Conservation (phyloP, 306 rosid species). For the Gleditsia sinensis region DNA sequence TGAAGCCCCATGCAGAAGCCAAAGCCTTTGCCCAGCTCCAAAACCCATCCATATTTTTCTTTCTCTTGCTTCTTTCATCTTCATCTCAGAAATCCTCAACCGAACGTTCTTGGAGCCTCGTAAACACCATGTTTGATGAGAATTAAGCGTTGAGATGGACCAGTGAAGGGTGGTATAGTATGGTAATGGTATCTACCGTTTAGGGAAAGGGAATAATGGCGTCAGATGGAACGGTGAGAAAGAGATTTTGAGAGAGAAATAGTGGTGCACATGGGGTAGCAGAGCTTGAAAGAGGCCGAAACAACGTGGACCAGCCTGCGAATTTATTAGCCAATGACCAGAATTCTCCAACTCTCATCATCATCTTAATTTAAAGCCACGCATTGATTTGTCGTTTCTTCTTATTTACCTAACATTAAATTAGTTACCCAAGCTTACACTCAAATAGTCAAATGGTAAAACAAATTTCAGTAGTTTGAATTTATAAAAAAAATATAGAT, state of each 20-base stretch:
- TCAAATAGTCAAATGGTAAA: too few relatives aligned
- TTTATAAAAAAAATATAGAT: too few relatives aligned
- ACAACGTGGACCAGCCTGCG: slow-evolving; percentile 56
- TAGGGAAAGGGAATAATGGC: slow-evolving; percentile 23
- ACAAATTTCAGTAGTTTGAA: too few relatives aligned
- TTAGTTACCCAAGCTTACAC: too few relatives aligned
- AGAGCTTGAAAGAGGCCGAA: slow-evolving; percentile 39
- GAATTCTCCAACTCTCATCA: background rate
- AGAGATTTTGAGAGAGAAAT: slow-evolving; percentile 26
- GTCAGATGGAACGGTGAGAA: slow-evolving; percentile 6
- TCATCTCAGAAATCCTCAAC: background rate
- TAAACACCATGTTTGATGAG: background rate
- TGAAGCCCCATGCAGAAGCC: slow-evolving; percentile 69
- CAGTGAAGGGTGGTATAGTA: too few relatives aligned
- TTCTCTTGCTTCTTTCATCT: slow-evolving; percentile 9
- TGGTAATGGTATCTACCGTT: slow-evolving; percentile 20
- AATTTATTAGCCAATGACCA: background rate
- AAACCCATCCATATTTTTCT: slow-evolving; percentile 37
- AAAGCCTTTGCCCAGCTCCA: slow-evolving; percentile 63
- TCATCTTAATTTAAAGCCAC: background rate
- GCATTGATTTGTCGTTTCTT: background rate
- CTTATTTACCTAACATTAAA: too few relatives aligned
- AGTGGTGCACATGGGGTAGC: slow-evolving; percentile 37
- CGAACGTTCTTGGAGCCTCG: background rate
- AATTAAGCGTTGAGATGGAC: too few relatives aligned